Evolutionary conservation across 108 stramenopile species (phyloP), one percentile per base, ranked within the genome.

Genomic region (Hondaea fermentalgiana): DNA sequence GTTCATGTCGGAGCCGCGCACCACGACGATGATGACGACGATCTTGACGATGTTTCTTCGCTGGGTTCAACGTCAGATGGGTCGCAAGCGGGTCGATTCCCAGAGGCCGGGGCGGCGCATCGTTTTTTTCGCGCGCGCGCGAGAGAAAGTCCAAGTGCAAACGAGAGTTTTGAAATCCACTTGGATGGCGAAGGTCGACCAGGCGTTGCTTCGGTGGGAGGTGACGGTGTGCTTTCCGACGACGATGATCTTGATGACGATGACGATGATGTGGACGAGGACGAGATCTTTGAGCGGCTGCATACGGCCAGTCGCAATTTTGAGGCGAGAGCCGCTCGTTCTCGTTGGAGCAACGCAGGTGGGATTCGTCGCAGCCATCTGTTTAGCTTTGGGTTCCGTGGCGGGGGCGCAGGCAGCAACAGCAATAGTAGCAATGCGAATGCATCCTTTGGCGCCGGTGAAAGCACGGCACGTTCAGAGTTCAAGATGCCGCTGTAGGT

Each of bases 1-100:
- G 59, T 91, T 12, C 89, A 92, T 53, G 91, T 76, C 21, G 92
- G 49, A 88, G 90, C 59, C 29, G 89, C 88, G 4, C 49, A 76
- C 49, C 45, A 28, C 64, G 35, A 28, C 6, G 91, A 72, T 5
- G 29, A 58, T 35, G 72, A 88, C 5, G 89, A 64, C 16, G 91
- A 90, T 5, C 21, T 23, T 5, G 87, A 87, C 10, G 29, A 21
- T 16, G 45, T 5, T 43, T n/a, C 55, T 25, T 69, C 64, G 10
- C 64, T 69, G 25, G 64, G 64, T 23, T 69, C 64, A 10, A 69
- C 64, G 1, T 69, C 64, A 2, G 64, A 69, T 17, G 64, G 64
- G 64, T 69, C 64, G 25, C 64, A 8, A 69, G 10, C 8, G 6
- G 14, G 17, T 23, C 64, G 64, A 8, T 69, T 42, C 64, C 35